These are phyloP conservation scores for Saccharomyces hybrid DNA, from an alignment of 1,139 yeast genomes.

Conservation along the genomic window DNA sequence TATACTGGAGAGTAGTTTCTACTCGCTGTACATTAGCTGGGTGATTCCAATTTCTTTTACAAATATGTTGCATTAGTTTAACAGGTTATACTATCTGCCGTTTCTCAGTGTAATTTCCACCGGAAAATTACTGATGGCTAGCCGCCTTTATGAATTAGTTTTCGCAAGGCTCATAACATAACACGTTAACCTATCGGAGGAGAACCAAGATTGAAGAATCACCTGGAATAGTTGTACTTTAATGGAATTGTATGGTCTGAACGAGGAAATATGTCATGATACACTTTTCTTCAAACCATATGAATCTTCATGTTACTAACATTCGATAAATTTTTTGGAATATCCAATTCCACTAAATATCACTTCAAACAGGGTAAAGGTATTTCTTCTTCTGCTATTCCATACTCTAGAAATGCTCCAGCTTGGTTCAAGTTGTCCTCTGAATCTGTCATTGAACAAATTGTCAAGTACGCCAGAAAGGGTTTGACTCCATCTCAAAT, in stretches of 20 bases:
- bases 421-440: constrained; percentile 98
- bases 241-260: neutral
- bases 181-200: neutral
- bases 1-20: constrained; percentile 8
- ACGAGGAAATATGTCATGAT: neutral
- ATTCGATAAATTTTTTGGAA: neutral
- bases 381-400: constrained; percentile 97
- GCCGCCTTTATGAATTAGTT: neutral
- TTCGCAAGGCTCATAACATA: neutral
- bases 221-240: neutral
- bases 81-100: neutral
- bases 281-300: neutral
- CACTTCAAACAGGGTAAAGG: constrained; percentile 77
- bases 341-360: constrained; percentile 31
- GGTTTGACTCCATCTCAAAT: constrained; percentile 99
- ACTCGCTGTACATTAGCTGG: constrained; percentile 28
- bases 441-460: constrained; percentile 95
- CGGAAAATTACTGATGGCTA: neutral
- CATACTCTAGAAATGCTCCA: constrained; percentile 98
- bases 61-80: neutral
- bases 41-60: constrained; percentile 27
- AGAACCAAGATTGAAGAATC: neutral
- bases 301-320: neutral
- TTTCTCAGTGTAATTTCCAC: neutral
- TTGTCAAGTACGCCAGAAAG: constrained; percentile 99